phyloP scores from a whole-genome alignment of 148 eudicot species.

The Rheum nobile region DNA sequence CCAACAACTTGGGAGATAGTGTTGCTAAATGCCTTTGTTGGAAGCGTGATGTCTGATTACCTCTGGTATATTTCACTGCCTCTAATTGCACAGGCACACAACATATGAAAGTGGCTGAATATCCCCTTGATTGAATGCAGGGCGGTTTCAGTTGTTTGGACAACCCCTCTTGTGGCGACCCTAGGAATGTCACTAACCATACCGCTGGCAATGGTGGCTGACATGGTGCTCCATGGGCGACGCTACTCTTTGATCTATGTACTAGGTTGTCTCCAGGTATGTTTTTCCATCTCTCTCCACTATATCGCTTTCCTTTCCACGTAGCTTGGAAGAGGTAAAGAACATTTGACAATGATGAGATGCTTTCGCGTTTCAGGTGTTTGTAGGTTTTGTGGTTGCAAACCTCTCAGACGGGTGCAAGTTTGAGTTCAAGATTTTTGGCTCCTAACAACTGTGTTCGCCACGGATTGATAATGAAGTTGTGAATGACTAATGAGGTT shows the following conservation, averaged over 20 bases:
- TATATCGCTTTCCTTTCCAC: not conserved
- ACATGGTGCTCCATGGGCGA: conserved; percentile 30
- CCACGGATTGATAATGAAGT: not conserved
- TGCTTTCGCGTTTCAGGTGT: conserved; percentile 9
- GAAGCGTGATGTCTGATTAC: conserved; percentile 34
- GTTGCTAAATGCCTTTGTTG: conserved; percentile 33
- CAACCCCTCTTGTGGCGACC: conserved; percentile 30
- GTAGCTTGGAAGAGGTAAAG: not conserved
- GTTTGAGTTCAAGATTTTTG: conserved; percentile 5
- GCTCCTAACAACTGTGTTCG: not conserved
- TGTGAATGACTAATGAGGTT: not conserved
- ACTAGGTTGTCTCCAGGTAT: conserved; percentile 32
- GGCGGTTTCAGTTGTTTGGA: conserved; percentile 36
- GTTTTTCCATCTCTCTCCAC: not conserved
- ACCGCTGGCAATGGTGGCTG: conserved; percentile 37
- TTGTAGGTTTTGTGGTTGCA: conserved; percentile 23
- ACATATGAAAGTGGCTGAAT: not conserved
- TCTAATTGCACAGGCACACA: not conserved
- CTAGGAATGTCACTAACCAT: conserved; percentile 36
- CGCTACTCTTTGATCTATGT: conserved; percentile 27
- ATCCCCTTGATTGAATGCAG: conserved; percentile 11
- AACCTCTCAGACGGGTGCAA: conserved; percentile 15
- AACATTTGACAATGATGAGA: not conserved
- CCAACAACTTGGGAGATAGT: conserved; percentile 22
- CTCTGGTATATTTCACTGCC: conserved; percentile 19